Base-by-base conservation (phyloP, 2,329 filamentous ascomycete genomes). In the Cladosporium oxysporum region DNA sequence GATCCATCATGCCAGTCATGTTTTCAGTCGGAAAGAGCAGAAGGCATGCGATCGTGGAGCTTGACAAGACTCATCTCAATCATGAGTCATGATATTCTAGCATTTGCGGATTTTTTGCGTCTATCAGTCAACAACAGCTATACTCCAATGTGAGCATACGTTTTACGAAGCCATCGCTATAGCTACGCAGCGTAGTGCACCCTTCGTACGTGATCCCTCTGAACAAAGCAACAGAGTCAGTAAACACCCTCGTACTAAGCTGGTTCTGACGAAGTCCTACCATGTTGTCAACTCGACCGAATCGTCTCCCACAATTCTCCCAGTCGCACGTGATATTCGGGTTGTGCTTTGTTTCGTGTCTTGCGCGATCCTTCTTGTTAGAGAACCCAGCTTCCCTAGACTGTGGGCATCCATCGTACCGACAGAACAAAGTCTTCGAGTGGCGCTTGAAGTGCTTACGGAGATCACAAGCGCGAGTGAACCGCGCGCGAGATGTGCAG, bases 281-380 rank as follows among this genome's bases (percentile, higher is more conserved):
- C 86, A 88, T 88, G 69, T 88, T 88, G 72, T 88, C 86, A 26
- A 87, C 83, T 41, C 86, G 80, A 74, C 84, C 87, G 72, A 88
- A 88, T 2, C 88, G 79, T 58, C 85, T 77, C 64, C 82, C 81
- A 74, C 86, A 88, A 5, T 82, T 84, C 31, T 82, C 79, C 83
- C 83, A 87, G 69, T 87, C 83, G 70, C 86, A 88, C 41, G 81
- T 71, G 60, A 88, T 83, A 18, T 81, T 82, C 2, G 86, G 85
- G 68, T 87, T 87, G 74, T 88, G 86, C 72, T 87, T 87, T 52
- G 86, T 85, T 73, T 88, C 86, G 68, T 88, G 86, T 49, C 86
- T 77, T 31, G 84, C 83, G 26, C 86, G 82, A 68, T 88, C 86
- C 71, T 88, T 88, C 72, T 87, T 87, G 71, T 84, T 87, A 7